A percentile compares a stretch with the other conserved stretches of the same genome.
Conservation (phyloP, 2,329 filamentous ascomycete genomes). For the Penicillium sp. region DNA sequence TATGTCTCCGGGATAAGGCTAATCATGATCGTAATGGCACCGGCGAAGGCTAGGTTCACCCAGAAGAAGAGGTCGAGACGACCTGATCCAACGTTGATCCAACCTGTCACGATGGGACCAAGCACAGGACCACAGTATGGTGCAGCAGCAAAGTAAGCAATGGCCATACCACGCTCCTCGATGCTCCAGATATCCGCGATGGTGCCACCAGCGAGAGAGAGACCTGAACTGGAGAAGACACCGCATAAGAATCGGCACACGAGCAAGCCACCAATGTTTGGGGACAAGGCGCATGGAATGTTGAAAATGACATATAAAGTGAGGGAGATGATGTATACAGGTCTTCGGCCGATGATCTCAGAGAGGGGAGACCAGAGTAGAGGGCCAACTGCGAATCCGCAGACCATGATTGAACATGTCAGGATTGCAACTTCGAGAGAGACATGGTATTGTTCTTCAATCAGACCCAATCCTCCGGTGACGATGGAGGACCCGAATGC, state of each 20-base stretch:
- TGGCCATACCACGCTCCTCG: slow-evolving; percentile 76
- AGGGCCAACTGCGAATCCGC: slow-evolving; percentile 66
- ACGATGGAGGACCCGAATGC: slow-evolving; percentile 69
- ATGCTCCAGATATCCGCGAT: slow-evolving; percentile 68
- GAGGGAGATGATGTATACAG: slow-evolving; percentile 37
- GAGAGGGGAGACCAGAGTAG: slow-evolving; percentile 34
- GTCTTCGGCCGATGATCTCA: slow-evolving; percentile 34
- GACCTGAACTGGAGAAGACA: slow-evolving; percentile 32
- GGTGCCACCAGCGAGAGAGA: slow-evolving; percentile 32
- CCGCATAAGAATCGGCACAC: slow-evolving; percentile 32
- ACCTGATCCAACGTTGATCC: slow-evolving; percentile 52
- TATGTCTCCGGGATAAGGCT: slow-evolving; percentile 39
- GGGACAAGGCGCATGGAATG: slow-evolving; percentile 36
- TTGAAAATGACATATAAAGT: slow-evolving; percentile 37
- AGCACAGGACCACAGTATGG: slow-evolving; percentile 76
- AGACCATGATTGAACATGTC: slow-evolving; percentile 70
- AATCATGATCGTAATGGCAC: slow-evolving; percentile 26
- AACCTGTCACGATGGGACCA: slow-evolving; percentile 72
- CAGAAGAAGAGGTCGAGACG: slow-evolving; percentile 37
- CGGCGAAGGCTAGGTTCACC: slow-evolving; percentile 36
- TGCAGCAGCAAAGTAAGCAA: slow-evolving; percentile 76
- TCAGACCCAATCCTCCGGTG: slow-evolving; percentile 68
- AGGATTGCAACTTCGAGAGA: slow-evolving; percentile 71
- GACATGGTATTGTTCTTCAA: slow-evolving; percentile 63
- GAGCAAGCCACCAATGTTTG: slow-evolving; percentile 33